Percentiles rank a stretch among this genome's conserved stretches.
Evolutionary conservation across 441 rosid species (phyloP).

Genomic region (Adansonia rubrostipa): DNA sequence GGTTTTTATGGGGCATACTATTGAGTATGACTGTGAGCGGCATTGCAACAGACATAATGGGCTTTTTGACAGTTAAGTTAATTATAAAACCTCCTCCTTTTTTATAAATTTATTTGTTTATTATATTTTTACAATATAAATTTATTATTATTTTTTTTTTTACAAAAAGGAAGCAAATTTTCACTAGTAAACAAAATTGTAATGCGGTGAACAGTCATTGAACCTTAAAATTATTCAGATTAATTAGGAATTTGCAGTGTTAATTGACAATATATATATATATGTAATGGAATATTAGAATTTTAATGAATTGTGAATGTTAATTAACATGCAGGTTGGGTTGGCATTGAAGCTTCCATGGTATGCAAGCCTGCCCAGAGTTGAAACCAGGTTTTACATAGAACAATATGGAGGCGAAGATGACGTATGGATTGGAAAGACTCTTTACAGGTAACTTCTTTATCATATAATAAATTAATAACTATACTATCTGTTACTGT

Average conservation of each 20-base stretch:
- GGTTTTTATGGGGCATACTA: neutral
- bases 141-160: too few species aligned
- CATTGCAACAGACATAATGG: neutral
- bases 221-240: neutral
- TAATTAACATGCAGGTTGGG: slow-evolving; percentile 49
- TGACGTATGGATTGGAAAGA: slow-evolving; percentile 98
- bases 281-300: neutral
- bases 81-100: neutral
- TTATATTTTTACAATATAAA: too few species aligned
- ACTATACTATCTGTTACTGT: too few species aligned
- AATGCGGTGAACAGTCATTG: neutral
- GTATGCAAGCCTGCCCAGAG: slow-evolving; percentile 80
- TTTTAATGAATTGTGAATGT: neutral
- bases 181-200: neutral
- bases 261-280: neutral
- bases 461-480: neutral
- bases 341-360: slow-evolving; percentile 78
- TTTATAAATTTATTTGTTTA: too few species aligned
- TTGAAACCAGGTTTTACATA: slow-evolving; percentile 83
- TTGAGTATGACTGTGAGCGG: neutral
- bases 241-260: neutral
- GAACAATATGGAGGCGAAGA: slow-evolving; percentile 91
- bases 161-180: too few species aligned
- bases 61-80: neutral
- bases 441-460: slow-evolving; percentile 70